Evolutionary conservation across 2,329 filamentous ascomycete species (phyloP), one percentile per base, ranked within the genome.

Genomic region (Colletotrichum chrysophilum): DNA sequence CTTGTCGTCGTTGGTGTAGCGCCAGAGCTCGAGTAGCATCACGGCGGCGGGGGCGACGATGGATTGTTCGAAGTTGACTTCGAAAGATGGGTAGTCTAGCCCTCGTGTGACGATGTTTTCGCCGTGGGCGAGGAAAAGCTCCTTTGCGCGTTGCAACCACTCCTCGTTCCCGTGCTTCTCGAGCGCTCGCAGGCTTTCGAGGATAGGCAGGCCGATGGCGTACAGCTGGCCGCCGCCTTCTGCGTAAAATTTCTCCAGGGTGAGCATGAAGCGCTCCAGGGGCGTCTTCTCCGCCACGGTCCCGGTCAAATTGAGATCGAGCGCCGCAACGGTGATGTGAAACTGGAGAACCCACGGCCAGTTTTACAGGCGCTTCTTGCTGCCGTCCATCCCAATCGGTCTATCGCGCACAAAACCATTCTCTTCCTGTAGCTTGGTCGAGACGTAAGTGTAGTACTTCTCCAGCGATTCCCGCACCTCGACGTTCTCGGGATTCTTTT

Each of bases 1-100:
- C 4, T 84, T 83, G 4, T 68, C 9, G 71, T 90, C 84, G 0
- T 83, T 82, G 7, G 84, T 87, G 6, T 86, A 86, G 52, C 81
- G 82, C 70, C 85, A 83, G 8, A 91, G 84, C 80, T 91, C 89
- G 34, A 88, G 87, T 1, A 91, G 84, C 18, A 68, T 77, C 8
- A 66, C 66, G 30, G 73, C 73, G 1, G 75, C 68, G n/a, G 72
- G 73, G 2, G 75, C 73, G 6, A 73, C 68, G n/a, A 76, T 76
- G 3, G 68, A 76, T 38, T 77, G 73, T 7, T 77, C 72, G 13
- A 77, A 73, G 32, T 76, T 76, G 28, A 76, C 75, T 9, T 77
- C 72, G 24, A 72, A 76, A 0, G 58, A n/a, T 2, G 67, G 72
- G 13, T 77, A 76, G 12, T 62, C 30, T 0, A 52, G 43, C 5